Base-by-base conservation (phyloP, 768 basidiomycete genomes). In the Cyclocybe cylindracea region DNA sequence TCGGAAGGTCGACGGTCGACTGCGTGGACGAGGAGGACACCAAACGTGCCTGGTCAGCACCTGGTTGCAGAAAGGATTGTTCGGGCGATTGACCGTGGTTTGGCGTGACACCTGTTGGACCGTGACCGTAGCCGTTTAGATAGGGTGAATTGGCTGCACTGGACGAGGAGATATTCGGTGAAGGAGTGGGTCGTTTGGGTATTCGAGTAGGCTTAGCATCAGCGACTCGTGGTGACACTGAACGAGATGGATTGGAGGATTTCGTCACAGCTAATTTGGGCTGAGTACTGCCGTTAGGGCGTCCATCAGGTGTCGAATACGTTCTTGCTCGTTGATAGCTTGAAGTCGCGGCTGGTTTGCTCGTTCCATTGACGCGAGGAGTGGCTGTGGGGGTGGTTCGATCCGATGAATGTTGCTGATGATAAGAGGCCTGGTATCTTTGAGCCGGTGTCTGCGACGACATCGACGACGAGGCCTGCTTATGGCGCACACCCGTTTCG, bases 241-340 rank as follows among this genome's bases (percentile, higher is more conserved):
- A 70, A 40, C 74, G 74, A 58, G 72, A 70, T 10, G 70, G 59
- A 18, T 71, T 72, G 42, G 70, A 68, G 33, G 71, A 48, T 53
- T 53, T 61, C 42, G 60, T 58, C n/a, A 57, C 45, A 42, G 61
- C 68, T 48, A 51, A 56, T 32, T 71, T 72, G 45, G 70, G 65
- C 33, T 67, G 63, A 16, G 56, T 65, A 37, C 64, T 60, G 10
- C 62, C 61, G 44, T 58, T 67, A 40, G 59, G 45, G 29, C 64
- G 65, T 18, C 65, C 62, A 46, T 70, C 69, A 6, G 66, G 86
- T 59, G 83, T 80, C 18, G 87, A 89, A 51, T 83, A 76, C 7
- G 88, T 89, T 48, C 89, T 79, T 11, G 79, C 61, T 48, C 86
- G 86, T 56, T 74, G 79, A 50, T 67, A 70, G 33, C 68, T 54